A percentile compares a stretch with the other conserved stretches of the same genome.
phyloP scores from a whole-genome alignment of 2,329 filamentous ascomycete species.

The Fusarium sp. region DNA sequence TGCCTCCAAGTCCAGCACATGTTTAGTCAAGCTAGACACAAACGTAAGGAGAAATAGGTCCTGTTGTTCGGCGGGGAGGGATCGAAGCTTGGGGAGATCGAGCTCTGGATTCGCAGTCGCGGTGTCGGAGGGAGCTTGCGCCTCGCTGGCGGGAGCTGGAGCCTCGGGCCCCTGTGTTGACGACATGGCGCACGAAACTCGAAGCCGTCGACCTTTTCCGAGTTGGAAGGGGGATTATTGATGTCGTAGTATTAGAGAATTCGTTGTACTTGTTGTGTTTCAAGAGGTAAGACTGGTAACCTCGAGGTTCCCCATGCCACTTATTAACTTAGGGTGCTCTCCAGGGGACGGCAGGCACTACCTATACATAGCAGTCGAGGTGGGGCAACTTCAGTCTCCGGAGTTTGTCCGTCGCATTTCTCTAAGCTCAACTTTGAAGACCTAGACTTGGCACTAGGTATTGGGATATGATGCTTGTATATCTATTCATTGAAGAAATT shows the following conservation, averaged over 20 bases:
- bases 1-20: slow-evolving; percentile 79
- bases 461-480: slow-evolving; percentile 1
- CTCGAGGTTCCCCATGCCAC: slow-evolving; percentile 44
- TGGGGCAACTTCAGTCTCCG: slow-evolving; percentile 30
- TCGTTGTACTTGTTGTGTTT: slow-evolving; percentile 30
- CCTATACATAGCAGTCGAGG: slow-evolving; percentile 25
- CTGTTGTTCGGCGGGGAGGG: slow-evolving; percentile 92
- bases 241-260: slow-evolving; percentile 18
- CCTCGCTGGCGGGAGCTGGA: slow-evolving; percentile 49
- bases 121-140: slow-evolving; percentile 53
- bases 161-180: slow-evolving; percentile 54
- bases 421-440: slow-evolving; percentile 10
- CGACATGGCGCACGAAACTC: slow-evolving; percentile 51
- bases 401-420: slow-evolving; percentile 50
- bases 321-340: slow-evolving; percentile 16
- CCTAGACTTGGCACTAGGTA: neutral
- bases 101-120: slow-evolving; percentile 77
- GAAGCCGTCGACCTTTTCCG: slow-evolving; percentile 40
- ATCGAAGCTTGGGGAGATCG: slow-evolving; percentile 88
- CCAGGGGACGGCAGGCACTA: slow-evolving; percentile 31
- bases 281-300: slow-evolving; percentile 33
- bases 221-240: slow-evolving; percentile 15
- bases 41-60: slow-evolving; percentile 94
- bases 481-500: neutral
- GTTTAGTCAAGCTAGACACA: slow-evolving; percentile 82